Percentiles rank a stretch among this genome's conserved stretches.
Evolutionary conservation across 192 early-diverging fungal species (phyloP).

Genomic region (Coemansia sp.): DNA sequence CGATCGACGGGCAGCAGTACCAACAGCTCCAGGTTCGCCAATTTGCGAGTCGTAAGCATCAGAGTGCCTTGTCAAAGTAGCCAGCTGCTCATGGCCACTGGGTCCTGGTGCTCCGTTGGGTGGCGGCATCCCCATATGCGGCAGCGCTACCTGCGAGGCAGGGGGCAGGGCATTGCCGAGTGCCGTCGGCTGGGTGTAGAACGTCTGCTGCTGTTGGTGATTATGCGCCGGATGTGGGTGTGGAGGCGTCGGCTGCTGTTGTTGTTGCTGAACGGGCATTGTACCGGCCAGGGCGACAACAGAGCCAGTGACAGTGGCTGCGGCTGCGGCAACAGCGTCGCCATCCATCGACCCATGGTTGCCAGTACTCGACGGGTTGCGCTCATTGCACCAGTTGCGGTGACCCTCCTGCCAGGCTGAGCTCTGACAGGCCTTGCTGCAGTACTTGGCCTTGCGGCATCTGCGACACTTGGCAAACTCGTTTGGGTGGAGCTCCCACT

Average conservation of each 20-base stretch:
- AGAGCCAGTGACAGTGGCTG: slow-evolving; percentile 24
- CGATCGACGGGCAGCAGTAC: slow-evolving; percentile 6
- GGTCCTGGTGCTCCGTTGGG: neutral
- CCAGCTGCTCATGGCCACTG: neutral
- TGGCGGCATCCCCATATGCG: neutral
- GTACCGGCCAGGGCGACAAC: slow-evolving; percentile 30
- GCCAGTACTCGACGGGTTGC: slow-evolving; percentile 24
- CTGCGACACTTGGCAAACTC: slow-evolving; percentile 87
- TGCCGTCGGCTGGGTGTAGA: neutral
- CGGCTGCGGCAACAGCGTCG: slow-evolving; percentile 34
- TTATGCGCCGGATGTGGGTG: slow-evolving; percentile 9
- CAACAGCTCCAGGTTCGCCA: neutral
- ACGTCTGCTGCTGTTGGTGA: slow-evolving; percentile 15
- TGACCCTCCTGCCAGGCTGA: slow-evolving; percentile 80
- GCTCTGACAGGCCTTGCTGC: slow-evolving; percentile 75
- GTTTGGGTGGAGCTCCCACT: slow-evolving; percentile 71
- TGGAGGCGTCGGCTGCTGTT: slow-evolving; percentile 7
- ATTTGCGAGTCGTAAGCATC: neutral
- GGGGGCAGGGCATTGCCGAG: neutral
- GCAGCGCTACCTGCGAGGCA: neutral
- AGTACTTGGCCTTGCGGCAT: slow-evolving; percentile 88
- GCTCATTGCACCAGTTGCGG: slow-evolving; percentile 78
- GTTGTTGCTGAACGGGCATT: slow-evolving; percentile 22
- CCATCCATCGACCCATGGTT: slow-evolving; percentile 18
- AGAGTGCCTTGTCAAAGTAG: neutral